These are phyloP conservation scores for Solanum clarkiae DNA, from an alignment of 257 asterid species.

Conservation along the genomic window DNA sequence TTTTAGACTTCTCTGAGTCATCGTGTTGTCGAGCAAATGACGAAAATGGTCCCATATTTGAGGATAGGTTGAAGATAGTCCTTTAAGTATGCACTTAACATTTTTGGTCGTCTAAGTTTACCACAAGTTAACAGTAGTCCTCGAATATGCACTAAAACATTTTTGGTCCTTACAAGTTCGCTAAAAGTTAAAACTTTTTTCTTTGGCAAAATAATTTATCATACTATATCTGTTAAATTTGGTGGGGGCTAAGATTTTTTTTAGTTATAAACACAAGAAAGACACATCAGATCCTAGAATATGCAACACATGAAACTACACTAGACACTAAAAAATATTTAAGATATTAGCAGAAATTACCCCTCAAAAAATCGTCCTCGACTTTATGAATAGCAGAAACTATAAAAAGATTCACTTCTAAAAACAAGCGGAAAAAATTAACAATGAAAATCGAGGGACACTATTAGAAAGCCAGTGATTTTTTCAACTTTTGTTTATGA, in stretches of 20 bases:
- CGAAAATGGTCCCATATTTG: not conserved
- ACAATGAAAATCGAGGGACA: too few species aligned
- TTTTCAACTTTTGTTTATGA: too few species aligned
- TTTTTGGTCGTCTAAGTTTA: not conserved
- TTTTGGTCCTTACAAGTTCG: not conserved
- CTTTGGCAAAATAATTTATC: not conserved
- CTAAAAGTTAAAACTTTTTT: not conserved
- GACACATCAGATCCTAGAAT: not conserved
- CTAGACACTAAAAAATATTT: not conserved
- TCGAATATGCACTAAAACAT: not conserved
- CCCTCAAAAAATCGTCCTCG: too few species aligned
- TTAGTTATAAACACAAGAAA: not conserved
- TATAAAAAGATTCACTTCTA: too few species aligned
- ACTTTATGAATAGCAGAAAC: too few species aligned
- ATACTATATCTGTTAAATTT: not conserved
- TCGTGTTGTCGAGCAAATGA: not conserved
- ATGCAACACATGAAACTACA: not conserved
- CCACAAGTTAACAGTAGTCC: not conserved
- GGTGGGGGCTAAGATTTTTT: not conserved
- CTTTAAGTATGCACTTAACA: not conserved
- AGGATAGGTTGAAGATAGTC: not conserved
- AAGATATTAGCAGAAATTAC: too few species aligned
- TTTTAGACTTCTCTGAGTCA: not conserved
- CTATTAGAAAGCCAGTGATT: too few species aligned
- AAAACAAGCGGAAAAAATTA: too few species aligned